phyloP scores from a whole-genome alignment of 73 alveolate species.

The Paramecium primaurelia region DNA sequence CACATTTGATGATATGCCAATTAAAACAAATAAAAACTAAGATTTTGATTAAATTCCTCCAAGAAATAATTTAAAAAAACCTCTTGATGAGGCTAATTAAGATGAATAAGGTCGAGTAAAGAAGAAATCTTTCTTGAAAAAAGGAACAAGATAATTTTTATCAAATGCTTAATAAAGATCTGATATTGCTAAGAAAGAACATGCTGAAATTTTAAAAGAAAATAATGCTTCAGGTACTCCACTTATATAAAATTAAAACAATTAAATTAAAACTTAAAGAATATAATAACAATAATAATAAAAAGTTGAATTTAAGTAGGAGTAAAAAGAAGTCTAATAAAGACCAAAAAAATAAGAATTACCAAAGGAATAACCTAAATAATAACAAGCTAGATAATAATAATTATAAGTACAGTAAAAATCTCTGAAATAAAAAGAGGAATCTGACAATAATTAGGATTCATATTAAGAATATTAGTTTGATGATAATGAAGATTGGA shows the following conservation, averaged over 20 bases:
- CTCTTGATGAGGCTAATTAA: neutral
- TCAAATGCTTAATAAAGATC: conserved; percentile 57
- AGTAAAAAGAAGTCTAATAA: conserved; percentile 20
- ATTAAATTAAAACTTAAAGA: neutral
- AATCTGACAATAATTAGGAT: neutral
- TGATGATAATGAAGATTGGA: conserved; percentile 65
- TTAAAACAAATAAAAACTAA: neutral
- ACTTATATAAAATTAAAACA: neutral
- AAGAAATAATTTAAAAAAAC: neutral
- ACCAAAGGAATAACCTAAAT: neutral
- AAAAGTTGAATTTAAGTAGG: neutral
- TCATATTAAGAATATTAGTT: conserved; percentile 33
- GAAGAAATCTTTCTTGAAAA: conserved; percentile 40
- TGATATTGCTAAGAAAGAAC: conserved; percentile 49
- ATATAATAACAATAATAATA: neutral
- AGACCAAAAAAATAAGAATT: neutral
- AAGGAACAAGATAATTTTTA: conserved; percentile 52
- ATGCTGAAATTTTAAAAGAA: conserved; percentile 41
- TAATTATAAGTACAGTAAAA: neutral
- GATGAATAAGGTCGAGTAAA: neutral
- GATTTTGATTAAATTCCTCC: neutral
- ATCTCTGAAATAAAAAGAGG: neutral
- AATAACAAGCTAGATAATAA: neutral
- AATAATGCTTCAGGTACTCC: conserved; percentile 2
- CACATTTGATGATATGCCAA: neutral